Evolutionary conservation across 2,329 filamentous ascomycete species (phyloP).

Genomic region (Tolypocladium inflatum): DNA sequence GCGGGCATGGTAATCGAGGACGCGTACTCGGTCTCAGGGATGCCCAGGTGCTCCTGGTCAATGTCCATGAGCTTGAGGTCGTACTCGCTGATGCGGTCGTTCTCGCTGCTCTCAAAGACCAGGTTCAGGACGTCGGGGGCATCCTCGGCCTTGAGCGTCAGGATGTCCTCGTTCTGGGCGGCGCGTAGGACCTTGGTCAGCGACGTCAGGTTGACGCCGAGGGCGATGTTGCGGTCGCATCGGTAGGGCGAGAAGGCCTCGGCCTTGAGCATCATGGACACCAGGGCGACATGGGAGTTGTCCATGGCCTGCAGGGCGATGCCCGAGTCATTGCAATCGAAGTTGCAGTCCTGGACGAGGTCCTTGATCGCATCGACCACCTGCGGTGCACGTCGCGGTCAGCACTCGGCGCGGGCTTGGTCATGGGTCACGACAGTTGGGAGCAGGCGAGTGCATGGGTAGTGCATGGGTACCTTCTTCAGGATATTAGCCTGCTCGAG

Average conservation of each 20-base stretch:
- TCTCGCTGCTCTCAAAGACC: conserved; percentile 82
- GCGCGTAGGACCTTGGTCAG: conserved; percentile 95
- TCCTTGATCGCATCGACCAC: conserved; percentile 99
- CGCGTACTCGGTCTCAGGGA: conserved; percentile 97
- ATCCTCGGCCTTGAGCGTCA: conserved; percentile 97
- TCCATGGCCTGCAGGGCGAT: conserved; percentile 99
- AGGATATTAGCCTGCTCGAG: conserved; percentile 87
- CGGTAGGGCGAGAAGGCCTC: conserved; percentile 92
- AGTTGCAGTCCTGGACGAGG: conserved; percentile 98
- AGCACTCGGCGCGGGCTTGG: background rate
- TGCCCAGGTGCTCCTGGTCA: conserved; percentile 97
- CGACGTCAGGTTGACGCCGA: conserved; percentile 93
- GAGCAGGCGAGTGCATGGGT: conserved; percentile 6
- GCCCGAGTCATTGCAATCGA: conserved; percentile 99
- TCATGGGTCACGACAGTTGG: background rate
- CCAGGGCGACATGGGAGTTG: conserved; percentile 97
- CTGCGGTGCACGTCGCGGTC: conserved; percentile 31
- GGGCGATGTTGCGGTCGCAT: conserved; percentile 97
- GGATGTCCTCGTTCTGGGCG: conserved; percentile 85
- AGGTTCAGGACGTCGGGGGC: conserved; percentile 92
- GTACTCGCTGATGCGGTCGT: conserved; percentile 93
- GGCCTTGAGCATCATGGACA: conserved; percentile 97
- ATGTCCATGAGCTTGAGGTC: conserved; percentile 99
- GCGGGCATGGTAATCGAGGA: conserved; percentile 85
- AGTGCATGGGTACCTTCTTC: conserved; percentile 63